These are phyloP conservation scores for Pestalotiopsis sp. DNA, from an alignment of 2,329 filamentous ascomycete genomes.

Conservation along the genomic window DNA sequence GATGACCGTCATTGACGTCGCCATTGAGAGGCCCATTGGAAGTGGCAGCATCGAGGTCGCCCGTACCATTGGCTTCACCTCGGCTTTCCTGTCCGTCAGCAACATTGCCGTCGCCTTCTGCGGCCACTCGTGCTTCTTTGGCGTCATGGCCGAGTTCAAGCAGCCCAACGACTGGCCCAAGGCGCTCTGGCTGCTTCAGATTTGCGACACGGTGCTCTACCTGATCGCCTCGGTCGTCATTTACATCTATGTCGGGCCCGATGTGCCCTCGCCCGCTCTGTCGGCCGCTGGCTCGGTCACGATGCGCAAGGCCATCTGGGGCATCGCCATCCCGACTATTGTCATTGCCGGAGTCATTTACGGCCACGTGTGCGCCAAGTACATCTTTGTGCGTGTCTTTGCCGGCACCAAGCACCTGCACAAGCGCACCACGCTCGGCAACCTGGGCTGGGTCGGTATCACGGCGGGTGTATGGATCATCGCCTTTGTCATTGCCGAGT, in stretches of 20 bases:
- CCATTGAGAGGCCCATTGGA: constrained; percentile 43
- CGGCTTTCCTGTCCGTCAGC: constrained; percentile 59
- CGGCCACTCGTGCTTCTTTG: constrained; percentile 71
- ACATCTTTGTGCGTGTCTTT: constrained; percentile 67
- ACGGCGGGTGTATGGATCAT: constrained; percentile 58
- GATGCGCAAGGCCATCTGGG: constrained; percentile 67
- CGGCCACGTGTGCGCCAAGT: constrained; percentile 67
- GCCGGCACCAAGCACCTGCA: constrained; percentile 58
- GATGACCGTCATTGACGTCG: constrained; percentile 66
- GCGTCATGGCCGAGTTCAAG: constrained; percentile 66
- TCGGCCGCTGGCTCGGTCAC: constrained; percentile 56
- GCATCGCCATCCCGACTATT: constrained; percentile 70
- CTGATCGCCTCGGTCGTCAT: constrained; percentile 66
- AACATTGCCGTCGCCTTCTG: constrained; percentile 71
- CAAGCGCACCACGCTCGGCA: constrained; percentile 51
- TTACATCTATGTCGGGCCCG: constrained; percentile 66
- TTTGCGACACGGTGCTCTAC: constrained; percentile 63
- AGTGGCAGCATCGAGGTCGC: constrained; percentile 33
- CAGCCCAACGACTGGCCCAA: constrained; percentile 63
- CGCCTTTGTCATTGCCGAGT: constrained; percentile 69
- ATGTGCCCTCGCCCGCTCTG: constrained; percentile 67
- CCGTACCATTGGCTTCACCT: constrained; percentile 45
- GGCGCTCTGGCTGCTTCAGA: constrained; percentile 49
- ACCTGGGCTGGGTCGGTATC: constrained; percentile 61
- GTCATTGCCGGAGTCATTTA: constrained; percentile 73